Evolutionary conservation across 1,284 basidiomycete species (phyloP).

Genomic region (Puccinia horiana): DNA sequence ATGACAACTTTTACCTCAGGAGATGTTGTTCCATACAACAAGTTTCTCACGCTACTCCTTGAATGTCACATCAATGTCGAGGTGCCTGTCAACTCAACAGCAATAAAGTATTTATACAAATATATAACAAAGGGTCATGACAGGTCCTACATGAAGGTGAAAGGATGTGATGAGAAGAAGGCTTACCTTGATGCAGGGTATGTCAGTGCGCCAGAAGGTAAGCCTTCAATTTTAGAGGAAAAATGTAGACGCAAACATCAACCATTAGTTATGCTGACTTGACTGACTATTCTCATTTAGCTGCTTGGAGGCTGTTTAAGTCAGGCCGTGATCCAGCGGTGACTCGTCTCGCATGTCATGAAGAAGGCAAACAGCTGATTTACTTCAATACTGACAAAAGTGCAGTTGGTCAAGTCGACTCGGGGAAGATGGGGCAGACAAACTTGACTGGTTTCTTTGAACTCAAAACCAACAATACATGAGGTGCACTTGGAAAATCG

Average conservation of each 20-base stretch:
- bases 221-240: neutral
- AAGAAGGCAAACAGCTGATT: neutral
- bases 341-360: too few species aligned
- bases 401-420: neutral
- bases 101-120: slow-evolving; percentile 28
- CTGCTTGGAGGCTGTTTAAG: slow-evolving; percentile 58
- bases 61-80: too few species aligned
- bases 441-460: neutral
- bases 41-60: neutral
- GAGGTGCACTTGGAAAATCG: too few species aligned
- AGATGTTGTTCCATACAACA: neutral
- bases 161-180: neutral
- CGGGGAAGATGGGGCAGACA: neutral
- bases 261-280: too few species aligned
- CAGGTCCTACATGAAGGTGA: neutral
- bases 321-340: slow-evolving; percentile 52
- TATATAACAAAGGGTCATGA: slow-evolving; percentile 38
- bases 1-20: too few species aligned
- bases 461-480: neutral
- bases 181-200: slow-evolving; percentile 14
- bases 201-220: slow-evolving; percentile 22
- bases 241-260: too few species aligned
- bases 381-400: neutral
- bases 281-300: too few species aligned
- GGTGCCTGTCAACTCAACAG: too few species aligned